These are phyloP conservation scores for Calophaca sinica DNA, from an alignment of 306 rosid genomes.

Conservation along the genomic window DNA sequence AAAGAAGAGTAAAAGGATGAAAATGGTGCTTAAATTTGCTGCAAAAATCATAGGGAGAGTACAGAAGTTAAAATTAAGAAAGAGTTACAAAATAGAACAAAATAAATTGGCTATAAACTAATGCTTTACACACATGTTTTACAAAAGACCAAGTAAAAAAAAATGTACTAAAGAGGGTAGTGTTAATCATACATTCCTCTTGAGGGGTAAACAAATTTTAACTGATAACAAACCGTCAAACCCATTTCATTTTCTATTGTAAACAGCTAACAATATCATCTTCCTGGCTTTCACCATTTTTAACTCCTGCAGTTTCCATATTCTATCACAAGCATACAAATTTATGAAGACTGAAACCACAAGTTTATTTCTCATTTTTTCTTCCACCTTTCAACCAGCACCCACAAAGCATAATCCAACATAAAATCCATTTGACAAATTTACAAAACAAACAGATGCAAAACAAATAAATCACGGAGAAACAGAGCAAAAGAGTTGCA, in stretches of 20 bases:
- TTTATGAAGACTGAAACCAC: slow-evolving; percentile 12
- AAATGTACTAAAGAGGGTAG: not conserved
- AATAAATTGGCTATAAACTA: slow-evolving; percentile 13
- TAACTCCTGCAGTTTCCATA: slow-evolving; percentile 35
- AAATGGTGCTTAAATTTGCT: not conserved
- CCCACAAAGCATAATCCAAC: slow-evolving; percentile 23
- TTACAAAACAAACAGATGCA: slow-evolving; percentile 5
- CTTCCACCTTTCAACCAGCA: slow-evolving; percentile 35
- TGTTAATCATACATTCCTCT: slow-evolving; percentile 14
- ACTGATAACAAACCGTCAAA: no score
- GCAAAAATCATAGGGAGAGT: slow-evolving; percentile 1
- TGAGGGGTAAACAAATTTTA: slow-evolving; percentile 20
- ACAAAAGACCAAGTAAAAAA: slow-evolving; percentile 25
- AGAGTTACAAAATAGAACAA: not conserved
- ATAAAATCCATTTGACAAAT: slow-evolving; percentile 20
- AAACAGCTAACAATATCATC: slow-evolving; percentile 13
- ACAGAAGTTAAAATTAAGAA: slow-evolving; percentile 6
- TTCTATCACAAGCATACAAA: slow-evolving; percentile 14
- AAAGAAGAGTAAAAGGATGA: not conserved
- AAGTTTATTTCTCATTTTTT: slow-evolving; percentile 8
- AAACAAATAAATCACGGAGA: slow-evolving; percentile 18
- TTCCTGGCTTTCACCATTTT: slow-evolving; percentile 35
- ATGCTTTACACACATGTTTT: slow-evolving; percentile 6
- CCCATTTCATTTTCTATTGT: slow-evolving; percentile 2
- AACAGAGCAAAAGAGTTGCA: slow-evolving; percentile 1